Evolutionary conservation across 306 rosid species (phyloP).

Genomic region (Hippophae gyantsensis): DNA sequence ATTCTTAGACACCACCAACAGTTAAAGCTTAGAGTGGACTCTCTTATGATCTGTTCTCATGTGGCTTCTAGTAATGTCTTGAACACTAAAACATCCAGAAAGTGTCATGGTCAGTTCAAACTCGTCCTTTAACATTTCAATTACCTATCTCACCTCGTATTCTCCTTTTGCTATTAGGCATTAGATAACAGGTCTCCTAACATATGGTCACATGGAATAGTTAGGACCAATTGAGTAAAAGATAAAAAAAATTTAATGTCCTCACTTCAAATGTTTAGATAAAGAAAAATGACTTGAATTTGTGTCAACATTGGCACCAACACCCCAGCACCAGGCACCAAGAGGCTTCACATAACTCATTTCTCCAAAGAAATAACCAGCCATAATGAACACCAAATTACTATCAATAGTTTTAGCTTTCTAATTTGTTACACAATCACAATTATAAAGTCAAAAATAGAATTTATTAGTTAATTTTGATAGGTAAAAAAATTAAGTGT

Average conservation of each 20-base stretch:
- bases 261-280: too few species aligned
- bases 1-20: background rate
- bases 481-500: too few species aligned
- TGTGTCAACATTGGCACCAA: too few species aligned
- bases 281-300: too few species aligned
- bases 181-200: conserved; percentile 40
- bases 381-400: too few species aligned
- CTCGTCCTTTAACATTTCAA: conserved; percentile 48
- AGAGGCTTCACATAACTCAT: too few species aligned
- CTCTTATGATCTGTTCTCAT: conserved; percentile 29
- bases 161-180: conserved; percentile 50
- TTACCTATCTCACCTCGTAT: conserved; percentile 34
- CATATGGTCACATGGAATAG: conserved; percentile 15
- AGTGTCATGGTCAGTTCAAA: conserved; percentile 47
- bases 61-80: conserved; percentile 40
- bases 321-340: too few species aligned
- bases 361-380: too few species aligned
- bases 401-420: too few species aligned
- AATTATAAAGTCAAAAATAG: too few species aligned
- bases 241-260: background rate
- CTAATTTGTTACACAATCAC: too few species aligned
- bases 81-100: conserved; percentile 36
- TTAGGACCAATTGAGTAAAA: background rate
- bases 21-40: conserved; percentile 36
- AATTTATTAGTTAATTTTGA: too few species aligned